Evolutionary conservation across 306 rosid species (phyloP).

Genomic region (Crotalaria pallida): DNA sequence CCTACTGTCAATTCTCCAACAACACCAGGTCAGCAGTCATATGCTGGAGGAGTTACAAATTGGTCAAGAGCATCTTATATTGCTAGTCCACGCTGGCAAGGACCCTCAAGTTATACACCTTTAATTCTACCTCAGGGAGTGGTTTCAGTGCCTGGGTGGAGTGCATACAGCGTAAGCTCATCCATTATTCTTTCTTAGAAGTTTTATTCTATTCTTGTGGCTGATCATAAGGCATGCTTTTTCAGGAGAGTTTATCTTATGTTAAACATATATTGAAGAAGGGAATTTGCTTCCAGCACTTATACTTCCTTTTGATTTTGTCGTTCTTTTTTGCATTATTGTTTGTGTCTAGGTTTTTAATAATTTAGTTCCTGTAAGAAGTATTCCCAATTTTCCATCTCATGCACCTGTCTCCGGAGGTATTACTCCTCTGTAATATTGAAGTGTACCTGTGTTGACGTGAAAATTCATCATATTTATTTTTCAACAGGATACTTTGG

Average conservation of each 20-base stretch:
- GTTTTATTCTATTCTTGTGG: neutral
- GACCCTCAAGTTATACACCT: conserved; percentile 84
- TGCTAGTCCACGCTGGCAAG: conserved; percentile 92
- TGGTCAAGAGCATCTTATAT: conserved; percentile 85
- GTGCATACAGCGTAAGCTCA: conserved; percentile 68
- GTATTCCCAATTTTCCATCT: neutral
- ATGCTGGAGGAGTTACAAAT: conserved; percentile 66
- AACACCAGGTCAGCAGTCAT: conserved; percentile 75
- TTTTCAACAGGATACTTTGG: neutral
- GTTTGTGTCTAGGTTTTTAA: conserved; percentile 8
- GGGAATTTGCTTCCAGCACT: neutral
- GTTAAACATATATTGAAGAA: neutral
- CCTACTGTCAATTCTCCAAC: conserved; percentile 80
- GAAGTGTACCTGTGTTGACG: neutral
- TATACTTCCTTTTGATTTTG: neutral
- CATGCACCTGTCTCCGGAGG: neutral
- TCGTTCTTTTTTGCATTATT: neutral
- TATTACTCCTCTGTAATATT: conserved; percentile 1
- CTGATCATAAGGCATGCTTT: neutral
- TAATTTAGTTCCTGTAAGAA: neutral
- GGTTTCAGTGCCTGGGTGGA: conserved; percentile 89
- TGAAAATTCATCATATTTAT: neutral
- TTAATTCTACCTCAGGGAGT: conserved; percentile 82
- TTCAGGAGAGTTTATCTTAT: neutral
- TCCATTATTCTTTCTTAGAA: conserved; percentile 4